A percentile compares a stretch with the other conserved stretches of the same genome.
Conservation (phyloP, 2,329 filamentous ascomycete species). For the Exophiala bonariae region DNA sequence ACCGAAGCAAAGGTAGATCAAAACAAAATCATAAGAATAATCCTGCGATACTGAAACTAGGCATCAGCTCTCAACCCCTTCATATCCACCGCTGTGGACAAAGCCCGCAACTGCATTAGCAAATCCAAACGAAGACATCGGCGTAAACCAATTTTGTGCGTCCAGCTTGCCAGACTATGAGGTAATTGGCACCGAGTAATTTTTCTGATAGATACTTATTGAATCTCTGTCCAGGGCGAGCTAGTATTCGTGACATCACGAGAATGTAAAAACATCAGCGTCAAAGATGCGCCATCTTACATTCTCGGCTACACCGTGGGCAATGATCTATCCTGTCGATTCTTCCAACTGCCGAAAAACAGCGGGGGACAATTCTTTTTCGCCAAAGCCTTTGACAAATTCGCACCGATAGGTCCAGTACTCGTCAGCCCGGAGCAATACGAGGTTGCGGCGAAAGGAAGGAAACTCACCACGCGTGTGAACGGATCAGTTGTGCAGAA, state of each 20-base stretch:
- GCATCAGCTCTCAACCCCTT: too few relatives aligned
- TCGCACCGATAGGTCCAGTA: slow-evolving; percentile 45
- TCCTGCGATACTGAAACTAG: too few relatives aligned
- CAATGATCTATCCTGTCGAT: slow-evolving; percentile 40
- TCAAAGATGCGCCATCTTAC: slow-evolving; percentile 31
- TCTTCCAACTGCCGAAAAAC: slow-evolving; percentile 37
- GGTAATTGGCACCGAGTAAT: too few relatives aligned
- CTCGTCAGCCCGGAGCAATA: slow-evolving; percentile 39
- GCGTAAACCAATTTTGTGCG: slow-evolving; percentile 19
- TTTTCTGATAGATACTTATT: too few relatives aligned
- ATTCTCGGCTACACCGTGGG: slow-evolving; percentile 40
- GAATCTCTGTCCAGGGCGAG: too few relatives aligned
- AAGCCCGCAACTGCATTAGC: slow-evolving; percentile 38
- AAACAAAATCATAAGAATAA: too few relatives aligned
- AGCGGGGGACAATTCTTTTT: slow-evolving; percentile 36
- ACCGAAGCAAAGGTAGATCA: neutral
- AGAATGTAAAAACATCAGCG: slow-evolving; percentile 7
- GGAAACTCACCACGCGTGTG: slow-evolving; percentile 39
- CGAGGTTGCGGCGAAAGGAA: slow-evolving; percentile 27
- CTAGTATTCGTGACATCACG: slow-evolving; percentile 9
- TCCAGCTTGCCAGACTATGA: slow-evolving; percentile 9
- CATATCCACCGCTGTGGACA: slow-evolving; percentile 29
- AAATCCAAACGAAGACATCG: slow-evolving; percentile 29
- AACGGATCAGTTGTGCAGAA: slow-evolving; percentile 47
- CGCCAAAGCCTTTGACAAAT: slow-evolving; percentile 39